Percentiles rank a stretch among this genome's conserved stretches.
phyloP scores from a whole-genome alignment of 495 filamentous ascomycete genomes.

The Penicillium diatomitis region DNA sequence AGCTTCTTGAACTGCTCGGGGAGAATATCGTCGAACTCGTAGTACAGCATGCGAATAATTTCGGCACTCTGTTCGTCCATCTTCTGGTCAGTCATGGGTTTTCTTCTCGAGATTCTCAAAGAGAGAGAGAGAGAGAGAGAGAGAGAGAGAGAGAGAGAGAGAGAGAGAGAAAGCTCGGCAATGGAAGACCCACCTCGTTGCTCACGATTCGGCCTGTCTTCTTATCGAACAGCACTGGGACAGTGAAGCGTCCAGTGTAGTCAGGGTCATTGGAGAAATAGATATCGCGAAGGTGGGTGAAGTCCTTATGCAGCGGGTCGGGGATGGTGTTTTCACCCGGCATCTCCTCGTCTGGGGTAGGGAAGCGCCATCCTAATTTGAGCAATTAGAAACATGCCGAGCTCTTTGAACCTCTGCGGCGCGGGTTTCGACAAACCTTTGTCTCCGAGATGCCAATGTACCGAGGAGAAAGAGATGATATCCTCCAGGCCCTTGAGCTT shows the following conservation, averaged over 20 bases:
- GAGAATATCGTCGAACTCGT: constrained; percentile 65
- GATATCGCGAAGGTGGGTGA: constrained; percentile 49
- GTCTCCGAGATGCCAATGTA: constrained; percentile 59
- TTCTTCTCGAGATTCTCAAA: too few species aligned
- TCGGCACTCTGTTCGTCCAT: constrained; percentile 30
- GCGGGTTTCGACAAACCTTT: constrained; percentile 34
- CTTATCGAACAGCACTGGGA: constrained; percentile 56
- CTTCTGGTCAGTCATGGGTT: too few species aligned
- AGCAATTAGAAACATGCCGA: neutral
- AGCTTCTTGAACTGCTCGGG: constrained; percentile 45
- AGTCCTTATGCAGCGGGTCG: constrained; percentile 42
- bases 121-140: too few species aligned
- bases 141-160: too few species aligned
- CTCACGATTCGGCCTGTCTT: constrained; percentile 47
- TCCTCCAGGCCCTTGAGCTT: constrained; percentile 62
- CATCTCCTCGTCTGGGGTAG: constrained; percentile 52
- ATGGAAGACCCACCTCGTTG: constrained; percentile 38
- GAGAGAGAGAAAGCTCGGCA: too few species aligned
- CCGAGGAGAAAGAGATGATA: constrained; percentile 53
- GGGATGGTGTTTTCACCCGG: constrained; percentile 47
- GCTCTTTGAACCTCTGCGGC: neutral
- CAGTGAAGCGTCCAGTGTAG: constrained; percentile 52
- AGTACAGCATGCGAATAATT: constrained; percentile 63
- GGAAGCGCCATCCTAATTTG: constrained; percentile 70
- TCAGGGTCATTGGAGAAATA: constrained; percentile 53